Evolutionary conservation across 257 asterid genomes (phyloP), one percentile per base, ranked within the genome.

Genomic region (Gentiana dahurica): DNA sequence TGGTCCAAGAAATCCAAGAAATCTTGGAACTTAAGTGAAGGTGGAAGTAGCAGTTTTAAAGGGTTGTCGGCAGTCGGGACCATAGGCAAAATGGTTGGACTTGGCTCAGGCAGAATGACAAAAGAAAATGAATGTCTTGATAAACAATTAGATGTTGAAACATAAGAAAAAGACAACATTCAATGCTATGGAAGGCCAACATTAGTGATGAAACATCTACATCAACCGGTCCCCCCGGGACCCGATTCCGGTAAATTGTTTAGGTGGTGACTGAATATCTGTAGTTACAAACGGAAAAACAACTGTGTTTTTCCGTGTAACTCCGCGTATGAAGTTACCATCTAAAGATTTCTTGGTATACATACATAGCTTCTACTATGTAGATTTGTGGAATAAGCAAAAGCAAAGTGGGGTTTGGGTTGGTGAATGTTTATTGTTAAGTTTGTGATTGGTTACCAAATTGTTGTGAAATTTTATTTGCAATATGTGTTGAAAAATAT

Each of bases 41-140:
- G 93, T 24, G 24, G 24, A 39, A 87, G 97, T 60, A 87, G 94
- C 78, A 91, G 98, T 63, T 81, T 91, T 68, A 91, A 91, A 78
- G 70, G 96, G 59, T 54, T 90, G 68, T 79, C 96, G 0, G 77
- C 82, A 4, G 82, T 77, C 2, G 86, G 93, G 53, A 83, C 97
- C 4, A 83, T 91, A n/a, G 84, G 97, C 52, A 88, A 66, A 76
- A 77, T 85, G 75, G 69, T 66, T 52, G 86, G 83, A 36, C 92
- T 84, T 32, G 91, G 95, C 35, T 82, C 95, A 0, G 91, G 85
- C 57, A 65, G 87, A 68, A 76, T 84, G 36, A 73, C 74, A 15
- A 70, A 76, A n/a, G 88, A 78, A 51, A 65, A 74, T 34, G 91
- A 80, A 69, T 70, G 71, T 36, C 75, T 90, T n/a, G 89, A 84